A percentile compares a stretch with the other conserved stretches of the same genome.
These are phyloP conservation scores for Pseudogymnoascus sp. DNA, from an alignment of 2,329 filamentous ascomycete genomes.

Conservation along the genomic window DNA sequence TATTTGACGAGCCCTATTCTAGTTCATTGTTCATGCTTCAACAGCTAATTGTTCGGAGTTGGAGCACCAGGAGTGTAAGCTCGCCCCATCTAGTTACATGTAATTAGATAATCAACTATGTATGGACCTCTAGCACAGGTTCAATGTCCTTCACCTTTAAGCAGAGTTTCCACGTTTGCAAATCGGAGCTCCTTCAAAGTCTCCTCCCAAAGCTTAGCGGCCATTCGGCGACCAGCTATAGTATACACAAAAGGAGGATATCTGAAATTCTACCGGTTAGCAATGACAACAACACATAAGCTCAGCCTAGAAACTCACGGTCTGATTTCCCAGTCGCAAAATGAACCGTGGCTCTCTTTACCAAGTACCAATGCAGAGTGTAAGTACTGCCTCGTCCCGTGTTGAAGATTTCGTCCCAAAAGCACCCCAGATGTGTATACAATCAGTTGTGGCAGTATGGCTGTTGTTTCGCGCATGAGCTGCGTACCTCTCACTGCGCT, in stretches of 20 bases:
- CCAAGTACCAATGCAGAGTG: conserved; percentile 17
- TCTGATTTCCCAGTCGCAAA: conserved; percentile 17
- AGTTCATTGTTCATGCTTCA: not conserved
- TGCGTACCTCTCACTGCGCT: conserved; percentile 16
- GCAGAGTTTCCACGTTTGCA: conserved; percentile 12
- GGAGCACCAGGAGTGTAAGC: not conserved
- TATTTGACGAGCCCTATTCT: not conserved
- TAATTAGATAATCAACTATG: not conserved
- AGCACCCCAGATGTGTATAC: conserved; percentile 4
- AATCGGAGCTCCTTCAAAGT: conserved; percentile 28
- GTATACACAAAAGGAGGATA: not conserved
- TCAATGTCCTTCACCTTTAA: not conserved
- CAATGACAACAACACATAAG: not conserved
- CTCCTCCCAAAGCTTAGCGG: conserved; percentile 31
- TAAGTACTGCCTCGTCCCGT: conserved; percentile 19
- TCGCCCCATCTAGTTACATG: not conserved
- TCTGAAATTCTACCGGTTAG: not conserved
- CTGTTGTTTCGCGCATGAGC: conserved; percentile 10
- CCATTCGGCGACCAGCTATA: conserved; percentile 15
- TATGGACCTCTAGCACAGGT: not conserved
- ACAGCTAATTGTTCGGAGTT: not conserved
- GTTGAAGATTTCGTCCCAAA: conserved; percentile 11
- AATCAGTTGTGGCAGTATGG: not conserved
- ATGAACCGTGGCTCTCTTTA: conserved; percentile 20
- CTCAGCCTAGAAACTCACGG: conserved; percentile 18